Percentiles rank a stretch among this genome's conserved stretches.
These are phyloP conservation scores for Fraxinus velutina DNA, from an alignment of 305 asterid genomes.

Conservation along the genomic window DNA sequence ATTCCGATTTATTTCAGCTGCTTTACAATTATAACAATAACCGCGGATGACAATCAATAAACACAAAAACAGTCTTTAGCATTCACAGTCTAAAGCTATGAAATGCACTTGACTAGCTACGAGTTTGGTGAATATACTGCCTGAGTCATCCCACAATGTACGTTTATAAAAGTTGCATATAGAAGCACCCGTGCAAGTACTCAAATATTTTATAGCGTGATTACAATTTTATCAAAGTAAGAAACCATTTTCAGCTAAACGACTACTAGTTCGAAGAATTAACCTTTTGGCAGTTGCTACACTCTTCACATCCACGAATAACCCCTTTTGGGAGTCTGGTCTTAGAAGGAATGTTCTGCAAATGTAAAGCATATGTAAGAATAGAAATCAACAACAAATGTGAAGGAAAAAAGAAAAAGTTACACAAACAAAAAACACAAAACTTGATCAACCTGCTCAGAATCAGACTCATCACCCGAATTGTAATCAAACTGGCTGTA, in stretches of 20 bases:
- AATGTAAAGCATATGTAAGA: slow-evolving; percentile 17
- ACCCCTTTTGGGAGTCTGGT: slow-evolving; percentile 61
- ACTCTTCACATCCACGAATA: slow-evolving; percentile 63
- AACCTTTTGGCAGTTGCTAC: slow-evolving; percentile 66
- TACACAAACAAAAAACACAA: background rate
- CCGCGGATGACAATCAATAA: slow-evolving; percentile 1
- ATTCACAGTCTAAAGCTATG: slow-evolving; percentile 1
- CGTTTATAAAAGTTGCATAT: background rate
- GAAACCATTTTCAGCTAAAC: background rate
- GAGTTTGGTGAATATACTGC: slow-evolving; percentile 15
- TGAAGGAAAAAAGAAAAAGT: slow-evolving; percentile 4
- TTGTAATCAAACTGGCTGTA: slow-evolving; percentile 40
- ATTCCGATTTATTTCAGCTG: background rate
- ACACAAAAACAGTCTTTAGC: background rate
- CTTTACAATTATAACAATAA: slow-evolving; percentile 8
- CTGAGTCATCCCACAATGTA: background rate
- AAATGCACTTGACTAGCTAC: background rate
- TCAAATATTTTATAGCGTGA: background rate
- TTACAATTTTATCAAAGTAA: background rate
- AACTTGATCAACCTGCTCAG: slow-evolving; percentile 48
- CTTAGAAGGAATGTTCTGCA: slow-evolving; percentile 37
- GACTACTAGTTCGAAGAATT: slow-evolving; percentile 17
- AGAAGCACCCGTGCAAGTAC: slow-evolving; percentile 1
- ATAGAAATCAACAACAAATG: slow-evolving; percentile 11
- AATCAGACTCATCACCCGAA: slow-evolving; percentile 56